These are phyloP conservation scores for Scytalidium lignicola DNA, from an alignment of 2,329 filamentous ascomycete genomes.

Conservation along the genomic window DNA sequence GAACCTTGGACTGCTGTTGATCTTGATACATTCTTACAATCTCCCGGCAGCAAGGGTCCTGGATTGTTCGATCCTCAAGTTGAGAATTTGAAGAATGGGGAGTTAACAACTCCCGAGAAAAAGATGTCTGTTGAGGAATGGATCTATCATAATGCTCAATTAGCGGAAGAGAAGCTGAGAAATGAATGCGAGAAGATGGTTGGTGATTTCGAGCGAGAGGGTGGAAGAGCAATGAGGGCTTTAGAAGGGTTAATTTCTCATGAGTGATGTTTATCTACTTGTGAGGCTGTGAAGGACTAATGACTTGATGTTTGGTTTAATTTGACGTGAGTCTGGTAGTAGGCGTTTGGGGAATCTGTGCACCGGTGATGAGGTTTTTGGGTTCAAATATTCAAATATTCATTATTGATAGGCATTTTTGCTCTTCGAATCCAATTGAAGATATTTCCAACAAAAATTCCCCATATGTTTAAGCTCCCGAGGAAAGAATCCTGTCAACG, in stretches of 20 bases:
- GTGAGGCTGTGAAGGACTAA: not conserved
- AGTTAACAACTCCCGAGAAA: conserved; percentile 71
- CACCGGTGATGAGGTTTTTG: not conserved
- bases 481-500: not conserved
- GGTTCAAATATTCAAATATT: not conserved
- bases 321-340: not conserved
- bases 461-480: not conserved
- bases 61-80: conserved; percentile 26
- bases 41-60: conserved; percentile 31
- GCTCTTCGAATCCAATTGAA: not conserved
- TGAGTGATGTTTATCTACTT: conserved; percentile 6
- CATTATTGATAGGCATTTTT: not conserved
- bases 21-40: conserved; percentile 60
- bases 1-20: conserved; percentile 70
- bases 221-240: conserved; percentile 67
- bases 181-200: conserved; percentile 81
- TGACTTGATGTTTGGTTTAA: not conserved
- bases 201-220: conserved; percentile 76
- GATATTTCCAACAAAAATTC: not conserved
- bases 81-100: conserved; percentile 50
- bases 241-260: conserved; percentile 61
- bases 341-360: not conserved
- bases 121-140: conserved; percentile 92
- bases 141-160: conserved; percentile 74
- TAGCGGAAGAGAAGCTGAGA: conserved; percentile 74